These are phyloP conservation scores for Guadua angustifolia DNA, from an alignment of 176 grass and related monocot genomes.

Conservation along the genomic window DNA sequence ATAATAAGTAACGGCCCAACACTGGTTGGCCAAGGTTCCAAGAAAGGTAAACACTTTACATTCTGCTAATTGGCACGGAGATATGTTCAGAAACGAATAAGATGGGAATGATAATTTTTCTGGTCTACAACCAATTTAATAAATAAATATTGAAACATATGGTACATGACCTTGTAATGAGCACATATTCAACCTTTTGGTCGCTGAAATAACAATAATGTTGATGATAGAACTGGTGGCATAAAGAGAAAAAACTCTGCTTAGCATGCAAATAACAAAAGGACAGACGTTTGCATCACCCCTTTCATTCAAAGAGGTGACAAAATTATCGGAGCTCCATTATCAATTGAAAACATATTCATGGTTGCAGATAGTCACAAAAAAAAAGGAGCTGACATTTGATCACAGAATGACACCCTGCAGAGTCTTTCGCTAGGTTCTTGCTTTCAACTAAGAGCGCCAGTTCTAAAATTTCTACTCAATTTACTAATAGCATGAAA, in stretches of 20 bases:
- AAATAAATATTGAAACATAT: conserved; percentile 12
- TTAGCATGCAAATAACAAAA: conserved; percentile 36
- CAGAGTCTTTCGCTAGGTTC: background rate
- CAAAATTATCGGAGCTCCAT: background rate
- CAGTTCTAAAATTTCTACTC: background rate
- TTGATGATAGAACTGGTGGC: background rate
- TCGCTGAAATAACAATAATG: background rate
- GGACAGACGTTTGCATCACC: background rate
- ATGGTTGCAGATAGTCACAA: background rate
- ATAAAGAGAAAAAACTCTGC: conserved; percentile 7
- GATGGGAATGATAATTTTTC: background rate
- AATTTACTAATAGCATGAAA: background rate
- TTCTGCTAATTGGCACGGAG: background rate
- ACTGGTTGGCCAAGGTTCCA: conserved; percentile 26
- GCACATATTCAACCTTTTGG: conserved; percentile 6
- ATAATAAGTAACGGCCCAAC: background rate
- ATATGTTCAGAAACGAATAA: background rate
- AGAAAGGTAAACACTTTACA: background rate
- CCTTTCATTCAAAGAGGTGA: background rate
- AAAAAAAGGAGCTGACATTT: background rate
- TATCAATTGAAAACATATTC: conserved; percentile 21
- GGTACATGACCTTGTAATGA: background rate
- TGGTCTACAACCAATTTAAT: background rate
- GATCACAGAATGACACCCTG: background rate
- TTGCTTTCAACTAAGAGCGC: background rate